Base-by-base conservation (phyloP, 2,329 filamentous ascomycete species). In the Pseudonectria buxi region DNA sequence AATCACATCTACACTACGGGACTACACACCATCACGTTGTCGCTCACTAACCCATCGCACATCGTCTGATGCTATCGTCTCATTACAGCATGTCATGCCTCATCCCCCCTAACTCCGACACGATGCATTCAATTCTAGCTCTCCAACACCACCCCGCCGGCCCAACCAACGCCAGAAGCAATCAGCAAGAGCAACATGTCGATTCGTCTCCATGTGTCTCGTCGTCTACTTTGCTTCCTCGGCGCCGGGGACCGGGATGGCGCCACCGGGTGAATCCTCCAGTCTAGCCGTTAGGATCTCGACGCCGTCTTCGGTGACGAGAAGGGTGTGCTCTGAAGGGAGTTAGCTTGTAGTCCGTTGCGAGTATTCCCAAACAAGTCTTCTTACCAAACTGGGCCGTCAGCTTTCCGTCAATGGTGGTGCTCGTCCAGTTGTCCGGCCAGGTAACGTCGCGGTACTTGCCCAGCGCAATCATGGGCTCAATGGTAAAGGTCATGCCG, bases 341-440 rank as follows among this genome's bases (percentile, higher is more conserved):
- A 7, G 33, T 61, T 39, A 62, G 55, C 34, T 24, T 14, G 2
- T 22, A 6, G 9, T 22, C 9, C 18, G 18, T 11, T 10, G n/a
- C 11, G 10, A 18, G 14, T 12, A 16, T 14, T 4, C 3, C 15
- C n/a, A 5, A n/a, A 7, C 24, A 16, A 2, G 7, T 26, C 10
- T 30, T 63, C 79, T 61, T 67, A 87, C 83, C 84, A 56, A 98
- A 98, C 58, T 98, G 92, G 9, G 92, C 92, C 12, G 89, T 95
- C 57, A 78, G 72, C 62, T 83, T 85, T 33, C 92, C 92, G 58
- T 98, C 92, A 37, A 81, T 76, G 0, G 92, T 98, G 5, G 86
- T 86, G 62, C 88, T 95, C 1, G 92, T 98, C 92, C 92, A 98
- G 68, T 96, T 87, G 59, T 98, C 92, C 1, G 92, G 92, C 92